Base-by-base conservation (phyloP, 305 asterid species). In the Vinca major region DNA sequence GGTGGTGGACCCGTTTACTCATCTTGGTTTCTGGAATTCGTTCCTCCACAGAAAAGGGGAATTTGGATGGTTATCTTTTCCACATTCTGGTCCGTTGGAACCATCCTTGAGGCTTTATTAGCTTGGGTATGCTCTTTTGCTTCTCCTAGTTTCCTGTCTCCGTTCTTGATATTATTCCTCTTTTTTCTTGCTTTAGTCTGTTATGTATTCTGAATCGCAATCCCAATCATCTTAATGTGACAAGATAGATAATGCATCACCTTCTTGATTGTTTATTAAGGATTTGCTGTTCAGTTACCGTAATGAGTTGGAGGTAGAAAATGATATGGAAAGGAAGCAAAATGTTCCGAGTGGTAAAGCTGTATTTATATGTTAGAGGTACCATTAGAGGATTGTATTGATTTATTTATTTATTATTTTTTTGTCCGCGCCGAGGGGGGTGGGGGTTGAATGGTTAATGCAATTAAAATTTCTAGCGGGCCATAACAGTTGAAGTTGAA, bases 11-110 rank as follows among this genome's bases (percentile, higher is more conserved):
- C 85, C 5, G 89, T 89, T 53, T 91, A 84, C 80, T 70, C 88
- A 26, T 70, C 95, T 52, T 91, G 96, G 97, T 89, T 85, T 85
- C 85, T 89, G 16, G 96, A 89, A 80, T 91, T 91, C 80, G 85
- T 91, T 72, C 96, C 96, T 45, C 74, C 80, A 47, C 79, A 12
- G 60, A 84, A 78, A 71, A 77, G 96, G 67, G 97, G 96, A 70
- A 69, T 67, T 54, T 89, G 96, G 97, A 86, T 91, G 95, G 86
- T 87, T 58, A 45, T 86, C 52, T 87, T 84, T 69, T 78, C 88
- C 40, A 76, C 88, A 13, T 84, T 82, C 74, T 83, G 91, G 96
- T 75, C 92, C 48, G 14, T 86, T 70, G 96, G 93, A 75, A 81
- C 92, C 17, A 84, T 89, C 68, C 78, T 89, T 0, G 97, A 89